Evolutionary conservation across 192 early-diverging fungal genomes (phyloP), one percentile per base, ranked within the genome.

Genomic region (Phycomyces blakesleeanus): DNA sequence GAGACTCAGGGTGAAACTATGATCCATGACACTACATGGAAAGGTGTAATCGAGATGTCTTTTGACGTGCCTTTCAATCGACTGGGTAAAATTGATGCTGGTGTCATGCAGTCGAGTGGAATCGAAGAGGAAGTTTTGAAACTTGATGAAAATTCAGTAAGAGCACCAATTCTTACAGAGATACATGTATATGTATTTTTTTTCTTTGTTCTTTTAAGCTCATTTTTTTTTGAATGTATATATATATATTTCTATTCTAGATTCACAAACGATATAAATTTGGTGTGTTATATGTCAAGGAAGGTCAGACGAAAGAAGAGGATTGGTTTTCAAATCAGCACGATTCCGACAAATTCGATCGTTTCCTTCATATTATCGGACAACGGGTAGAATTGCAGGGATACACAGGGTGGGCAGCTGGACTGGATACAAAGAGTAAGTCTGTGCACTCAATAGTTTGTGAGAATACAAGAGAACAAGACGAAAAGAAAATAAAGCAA

Each of bases 61-160:
- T 65, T 76, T 21, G 74, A 72, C 15, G 73, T 76, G 44, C 81
- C 83, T 25, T 83, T 83, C 11, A 66, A 75, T 20, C 75, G 69
- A 11, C 63, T 76, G 61, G 73, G 87, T 27, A 83, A 79, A 59
- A 77, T 89, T 38, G 66, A 76, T 59, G 79, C 77, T 47, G 78
- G 87, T 41, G 70, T 50, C 16, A 55, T 76, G 52, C 18, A 27
- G 8, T 51, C 67, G 14, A 52, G 66, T 37, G 81, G 75, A 5
- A 73, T 93, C 25, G 77, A 86, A 20, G 82, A 83, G 34, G 84
- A 89, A 37, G 49, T 93, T 18, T 63, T 89, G 42, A 64, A 77
- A 16, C 85, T 93, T 70, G 91, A 93, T 67, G 90, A 93, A 59
- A 75, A 83, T 53, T 81, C 83, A 61, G 83, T 91, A 55, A 83